These are phyloP conservation scores for Cladophialophora bantiana DNA, from an alignment of 2,329 filamentous ascomycete genomes.

Conservation along the genomic window DNA sequence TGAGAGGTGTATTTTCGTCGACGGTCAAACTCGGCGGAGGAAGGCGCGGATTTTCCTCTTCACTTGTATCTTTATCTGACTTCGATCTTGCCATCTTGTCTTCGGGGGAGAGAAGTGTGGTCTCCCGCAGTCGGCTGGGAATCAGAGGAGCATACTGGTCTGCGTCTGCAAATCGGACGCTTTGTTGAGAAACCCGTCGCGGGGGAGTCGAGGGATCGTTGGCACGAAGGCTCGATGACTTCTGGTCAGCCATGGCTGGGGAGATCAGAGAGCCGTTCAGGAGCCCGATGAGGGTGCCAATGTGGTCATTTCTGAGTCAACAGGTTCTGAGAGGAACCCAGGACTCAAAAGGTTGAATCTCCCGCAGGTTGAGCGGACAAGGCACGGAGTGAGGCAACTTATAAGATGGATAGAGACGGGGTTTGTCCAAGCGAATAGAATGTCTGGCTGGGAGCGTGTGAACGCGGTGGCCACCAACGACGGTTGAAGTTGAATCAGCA, in stretches of 20 bases:
- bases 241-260: slow-evolving; percentile 20
- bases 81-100: slow-evolving; percentile 35
- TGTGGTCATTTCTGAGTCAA: slow-evolving; percentile 9
- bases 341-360: background rate
- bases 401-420: background rate
- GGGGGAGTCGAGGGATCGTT: slow-evolving; percentile 33
- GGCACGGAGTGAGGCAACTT: background rate
- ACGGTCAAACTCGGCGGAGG: slow-evolving; percentile 25
- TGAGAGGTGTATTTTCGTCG: slow-evolving; percentile 21
- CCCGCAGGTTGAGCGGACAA: background rate
- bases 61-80: slow-evolving; percentile 23
- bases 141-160: slow-evolving; percentile 35
- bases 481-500: background rate
- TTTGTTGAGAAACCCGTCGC: slow-evolving; percentile 20
- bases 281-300: background rate
- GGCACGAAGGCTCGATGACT: slow-evolving; percentile 15
- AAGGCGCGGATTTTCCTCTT: background rate
- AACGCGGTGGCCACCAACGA: background rate
- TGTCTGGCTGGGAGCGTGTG: background rate
- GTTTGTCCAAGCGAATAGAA: slow-evolving; percentile 13
- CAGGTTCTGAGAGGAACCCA: background rate
- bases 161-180: slow-evolving; percentile 16
- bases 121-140: slow-evolving; percentile 40
- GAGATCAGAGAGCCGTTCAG: background rate
- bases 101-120: slow-evolving; percentile 38